Base-by-base conservation (phyloP, 1,139 yeast species). In the Nadsonia commutata region DNA sequence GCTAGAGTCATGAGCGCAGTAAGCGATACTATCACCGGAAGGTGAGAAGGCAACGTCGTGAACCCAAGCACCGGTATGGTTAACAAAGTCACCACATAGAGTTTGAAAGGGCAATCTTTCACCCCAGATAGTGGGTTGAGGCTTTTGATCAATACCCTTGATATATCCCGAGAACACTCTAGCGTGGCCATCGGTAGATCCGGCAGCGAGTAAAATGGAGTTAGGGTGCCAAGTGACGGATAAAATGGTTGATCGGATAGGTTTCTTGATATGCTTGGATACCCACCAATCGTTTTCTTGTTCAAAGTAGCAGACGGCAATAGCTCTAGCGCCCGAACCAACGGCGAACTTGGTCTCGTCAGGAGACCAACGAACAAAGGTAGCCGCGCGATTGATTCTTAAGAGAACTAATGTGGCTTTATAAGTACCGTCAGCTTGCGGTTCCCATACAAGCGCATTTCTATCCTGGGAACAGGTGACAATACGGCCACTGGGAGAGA, bases 201-300 rank as follows among this genome's bases (percentile, higher is more conserved):
- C 98, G 43, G 83, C 72, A 2, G 94, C 94, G 50, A 93, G 68
- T 49, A 93, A 68, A 18, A 90, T 94, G 52, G 80, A 81, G 63
- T 93, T 93, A 47, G 88, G 90, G 60, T 93, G 98, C 99, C 99
- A 93, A 49, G 80, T 81, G 44, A 90, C 71, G 39, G 83, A 72
- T 52, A 90, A 72, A 52, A 90, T 74, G 38, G 97, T 85, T 9
- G 95, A 83, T 59, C 82, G 80, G 54, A 88, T 71, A 17, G 96
- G 96, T 64, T 84, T 85, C 69, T 86, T 86, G 65, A 93, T 63
- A 65, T 90, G 98, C 65, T 88, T 90, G 18, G 97, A 85, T 43
- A 90, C 88, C 99, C 99, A 93, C 99, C 99, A 93, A 60, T 93
- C 95, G 62, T 90, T 90, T 56, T 88, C 96, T 50, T 73, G 82